Base-by-base conservation (phyloP, 768 basidiomycete species). In the Dacryopinax spathularia region DNA sequence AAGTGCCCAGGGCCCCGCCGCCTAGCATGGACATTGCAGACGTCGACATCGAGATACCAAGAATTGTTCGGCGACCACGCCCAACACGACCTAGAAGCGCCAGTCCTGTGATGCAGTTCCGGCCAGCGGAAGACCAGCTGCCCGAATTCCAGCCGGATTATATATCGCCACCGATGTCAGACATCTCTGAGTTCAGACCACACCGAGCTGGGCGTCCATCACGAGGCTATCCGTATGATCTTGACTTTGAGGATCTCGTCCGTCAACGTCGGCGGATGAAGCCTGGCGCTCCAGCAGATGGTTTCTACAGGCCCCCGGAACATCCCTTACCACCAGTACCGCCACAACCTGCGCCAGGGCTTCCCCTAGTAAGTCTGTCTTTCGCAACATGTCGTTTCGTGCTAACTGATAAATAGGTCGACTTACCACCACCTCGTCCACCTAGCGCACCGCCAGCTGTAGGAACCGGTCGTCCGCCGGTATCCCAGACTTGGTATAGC, bases 71-170 rank as follows among this genome's bases (percentile, higher is more conserved):
- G 20, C 64, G 60, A 16, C 64, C 64, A 18, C 35, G 41, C 18
- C 60, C 37, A 15, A 60, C 20, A 1, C 60, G 64, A 16, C 39
- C 64, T 34, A 36, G 60, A 12, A 65, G 64, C 18, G 60, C 31
- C 16, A 65, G 64, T 48, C 64, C 64, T 18, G 61, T 61, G 4
- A n/a, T 65, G 3, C 33, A 31, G 13, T 62, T 59, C 33, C n/a
- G 16, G 9, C 39, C 61, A 29, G 29, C 15, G 15, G 48, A 56
- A 29, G 25, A 29, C 25, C 48, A 56, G 48, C 25, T 5, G 10
- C 48, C 25, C 15, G 48, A 22, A 3, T 56, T 56, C 20, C 25
- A 56, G 18, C 48, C 48, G 5, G 25, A 31, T 9, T 56, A 56
- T 29, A 20, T 10, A 4, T 56, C 48, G 3, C 48, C 48, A 20